Base-by-base conservation (phyloP, 1,284 basidiomycete species). In the Golubevia sp. region DNA sequence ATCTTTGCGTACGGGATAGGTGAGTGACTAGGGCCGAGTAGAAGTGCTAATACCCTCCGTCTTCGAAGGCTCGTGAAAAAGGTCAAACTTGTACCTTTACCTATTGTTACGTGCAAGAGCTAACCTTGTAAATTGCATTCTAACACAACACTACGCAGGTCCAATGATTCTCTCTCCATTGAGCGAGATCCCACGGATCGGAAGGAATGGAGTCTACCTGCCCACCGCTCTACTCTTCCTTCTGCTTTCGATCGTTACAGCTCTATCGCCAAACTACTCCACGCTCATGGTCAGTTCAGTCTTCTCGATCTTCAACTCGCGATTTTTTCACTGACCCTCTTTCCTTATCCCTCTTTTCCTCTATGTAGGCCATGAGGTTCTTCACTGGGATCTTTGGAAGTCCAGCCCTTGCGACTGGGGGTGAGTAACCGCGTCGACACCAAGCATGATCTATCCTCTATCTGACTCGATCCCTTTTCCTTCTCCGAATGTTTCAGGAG, bases 121-220 rank as follows among this genome's bases (percentile, higher is more conserved):
- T 13, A 13, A 24, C 18, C 20, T 11, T 54, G 20, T 26, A 18
- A 18, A 13, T 54, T 54, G 8, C 52, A 4, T n/a, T n/a, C 6
- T 3, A 21, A 51, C 6, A 18, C 30, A 50, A 4, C 20, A 11
- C 55, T 15, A 3, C 38, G 5, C 54, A 11, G 62, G 73, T 2
- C 73, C 75, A 4, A 57, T 75, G 54, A 27, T 75, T 21, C 63
- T 64, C 30, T 62, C 61, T 5, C 75, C 75, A 6, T 52, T 77
- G 5, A 64, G 64, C 27, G 75, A 77, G 58, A 57, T 76, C 1
- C 68, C 69, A n/a, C 51, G 52, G 18, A 38, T 66, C 52, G 69
- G 69, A 4, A 57, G 38, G 27, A 8, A 52, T 5, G 2, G 5
- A 6, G 91, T 92, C 68, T 91, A 92, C 63, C 90, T 89, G 75